These are phyloP conservation scores for Aurantiochytrium sp. DNA, from an alignment of 108 stramenopile species.

Conservation along the genomic window DNA sequence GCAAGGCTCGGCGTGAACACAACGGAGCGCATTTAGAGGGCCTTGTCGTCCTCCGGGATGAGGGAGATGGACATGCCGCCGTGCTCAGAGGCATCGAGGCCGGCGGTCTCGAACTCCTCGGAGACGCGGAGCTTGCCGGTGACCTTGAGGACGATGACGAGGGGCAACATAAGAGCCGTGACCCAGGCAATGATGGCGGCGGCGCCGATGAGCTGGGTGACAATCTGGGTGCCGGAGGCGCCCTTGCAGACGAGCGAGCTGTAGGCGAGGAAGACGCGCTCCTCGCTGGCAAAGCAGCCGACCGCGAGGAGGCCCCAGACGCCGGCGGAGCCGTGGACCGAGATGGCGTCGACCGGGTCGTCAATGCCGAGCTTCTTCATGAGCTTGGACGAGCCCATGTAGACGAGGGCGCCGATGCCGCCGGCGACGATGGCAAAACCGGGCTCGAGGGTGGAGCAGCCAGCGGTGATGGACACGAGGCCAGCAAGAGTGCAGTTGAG, in stretches of 20 bases:
- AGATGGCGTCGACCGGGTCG: constrained; percentile 87
- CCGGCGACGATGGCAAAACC: constrained; percentile 80
- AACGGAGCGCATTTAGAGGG: background rate
- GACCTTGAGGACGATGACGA: constrained; percentile 64
- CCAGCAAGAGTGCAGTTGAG: constrained; percentile 70
- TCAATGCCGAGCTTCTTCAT: constrained; percentile 71
- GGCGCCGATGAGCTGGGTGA: constrained; percentile 64
- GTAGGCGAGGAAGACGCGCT: constrained; percentile 47
- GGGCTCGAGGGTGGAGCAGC: constrained; percentile 70
- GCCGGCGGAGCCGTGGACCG: constrained; percentile 78
- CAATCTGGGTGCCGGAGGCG: constrained; percentile 61
- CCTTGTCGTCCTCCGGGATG: background rate
- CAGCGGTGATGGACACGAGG: constrained; percentile 82
- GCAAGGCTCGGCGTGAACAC: too few species aligned
- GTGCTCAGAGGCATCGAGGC: constrained; percentile 55
- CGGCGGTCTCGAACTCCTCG: constrained; percentile 66
- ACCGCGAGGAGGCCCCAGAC: constrained; percentile 73
- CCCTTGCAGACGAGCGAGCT: constrained; percentile 26
- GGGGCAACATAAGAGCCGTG: constrained; percentile 61
- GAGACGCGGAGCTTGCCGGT: constrained; percentile 71
- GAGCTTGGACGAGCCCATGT: constrained; percentile 57
- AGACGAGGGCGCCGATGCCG: constrained; percentile 67
- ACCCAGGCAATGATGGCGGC: constrained; percentile 76
- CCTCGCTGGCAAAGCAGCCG: constrained; percentile 65
- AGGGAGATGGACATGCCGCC: constrained; percentile 26